Conservation (phyloP, 345 rosid species). For the Citrus australasica region DNA sequence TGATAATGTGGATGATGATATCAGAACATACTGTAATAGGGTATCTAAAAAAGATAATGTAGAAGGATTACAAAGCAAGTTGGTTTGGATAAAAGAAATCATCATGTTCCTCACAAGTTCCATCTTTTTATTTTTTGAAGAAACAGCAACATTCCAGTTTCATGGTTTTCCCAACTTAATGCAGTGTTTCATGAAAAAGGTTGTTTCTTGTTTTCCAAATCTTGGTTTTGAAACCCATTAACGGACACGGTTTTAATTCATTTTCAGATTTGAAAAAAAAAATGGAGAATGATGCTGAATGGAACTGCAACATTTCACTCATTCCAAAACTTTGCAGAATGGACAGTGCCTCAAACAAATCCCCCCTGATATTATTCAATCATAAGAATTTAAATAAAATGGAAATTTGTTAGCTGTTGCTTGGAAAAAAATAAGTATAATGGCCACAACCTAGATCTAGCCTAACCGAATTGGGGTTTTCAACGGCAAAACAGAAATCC, state of each 20-base stretch:
- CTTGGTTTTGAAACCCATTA: not conserved
- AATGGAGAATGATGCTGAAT: not conserved
- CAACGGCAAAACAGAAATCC: not conserved
- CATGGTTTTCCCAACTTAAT: not conserved
- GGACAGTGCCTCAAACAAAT: not conserved
- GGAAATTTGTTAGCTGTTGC: not conserved
- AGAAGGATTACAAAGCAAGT: not conserved
- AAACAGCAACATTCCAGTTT: not conserved
- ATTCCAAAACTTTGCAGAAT: not conserved
- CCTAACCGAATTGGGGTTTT: not conserved
- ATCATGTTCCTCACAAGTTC: not conserved
- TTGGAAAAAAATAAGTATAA: not conserved
- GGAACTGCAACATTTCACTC: not conserved
- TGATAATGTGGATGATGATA: not conserved
- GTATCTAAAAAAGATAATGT: not conserved
- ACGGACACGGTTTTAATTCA: not conserved
- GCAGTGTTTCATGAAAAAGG: not conserved
- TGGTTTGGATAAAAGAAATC: not conserved
- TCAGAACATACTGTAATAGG: not conserved
- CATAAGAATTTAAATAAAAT: not conserved
- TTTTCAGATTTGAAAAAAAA: not conserved
- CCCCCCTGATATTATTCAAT: not conserved
- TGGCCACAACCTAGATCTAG: not conserved
- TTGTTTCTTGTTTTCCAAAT: not conserved
- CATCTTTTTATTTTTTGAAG: not conserved